These are phyloP conservation scores for Wickerhamomyces alni DNA, from an alignment of 805 yeast genomes.

Conservation along the genomic window DNA sequence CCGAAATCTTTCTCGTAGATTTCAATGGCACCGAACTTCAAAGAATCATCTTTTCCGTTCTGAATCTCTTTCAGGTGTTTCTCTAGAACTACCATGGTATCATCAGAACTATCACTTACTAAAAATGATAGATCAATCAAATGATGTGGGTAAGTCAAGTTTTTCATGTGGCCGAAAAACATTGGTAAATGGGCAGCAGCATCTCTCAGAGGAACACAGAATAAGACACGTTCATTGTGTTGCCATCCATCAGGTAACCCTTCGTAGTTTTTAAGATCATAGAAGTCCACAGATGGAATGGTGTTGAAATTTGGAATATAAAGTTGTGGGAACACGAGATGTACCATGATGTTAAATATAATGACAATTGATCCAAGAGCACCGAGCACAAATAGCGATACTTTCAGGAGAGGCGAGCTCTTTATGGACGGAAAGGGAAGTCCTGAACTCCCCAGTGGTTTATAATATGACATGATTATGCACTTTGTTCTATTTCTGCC, in stretches of 20 bases:
- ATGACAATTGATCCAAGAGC: conserved; percentile 9
- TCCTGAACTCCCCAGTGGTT: background rate
- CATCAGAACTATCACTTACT: conserved; percentile 86
- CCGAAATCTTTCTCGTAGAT: conserved; percentile 92
- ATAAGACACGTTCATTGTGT: conserved; percentile 68
- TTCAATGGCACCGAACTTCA: conserved; percentile 78
- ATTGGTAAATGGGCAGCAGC: conserved; percentile 87
- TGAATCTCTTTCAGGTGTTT: conserved; percentile 59
- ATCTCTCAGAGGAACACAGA: conserved; percentile 88
- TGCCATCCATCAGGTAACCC: conserved; percentile 85
- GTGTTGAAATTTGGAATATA: conserved; percentile 31
- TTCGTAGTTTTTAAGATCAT: conserved; percentile 62
- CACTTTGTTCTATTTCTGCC: background rate
- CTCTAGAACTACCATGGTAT: conserved; percentile 69
- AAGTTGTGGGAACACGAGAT: conserved; percentile 6
- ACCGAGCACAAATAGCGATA: conserved; percentile 7
- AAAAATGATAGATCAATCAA: conserved; percentile 79
- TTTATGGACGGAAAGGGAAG: background rate
- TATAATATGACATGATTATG: background rate
- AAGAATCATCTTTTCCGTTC: conserved; percentile 48
- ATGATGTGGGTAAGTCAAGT: conserved; percentile 82
- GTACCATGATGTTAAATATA: conserved; percentile 10
- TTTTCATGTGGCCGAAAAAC: conserved; percentile 79
- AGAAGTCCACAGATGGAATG: conserved; percentile 49
- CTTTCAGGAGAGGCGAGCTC: background rate